Percentiles rank a stretch among this genome's conserved stretches.
Evolutionary conservation across 139 green algal species (phyloP).

Genomic region (Micractinium sp.): DNA sequence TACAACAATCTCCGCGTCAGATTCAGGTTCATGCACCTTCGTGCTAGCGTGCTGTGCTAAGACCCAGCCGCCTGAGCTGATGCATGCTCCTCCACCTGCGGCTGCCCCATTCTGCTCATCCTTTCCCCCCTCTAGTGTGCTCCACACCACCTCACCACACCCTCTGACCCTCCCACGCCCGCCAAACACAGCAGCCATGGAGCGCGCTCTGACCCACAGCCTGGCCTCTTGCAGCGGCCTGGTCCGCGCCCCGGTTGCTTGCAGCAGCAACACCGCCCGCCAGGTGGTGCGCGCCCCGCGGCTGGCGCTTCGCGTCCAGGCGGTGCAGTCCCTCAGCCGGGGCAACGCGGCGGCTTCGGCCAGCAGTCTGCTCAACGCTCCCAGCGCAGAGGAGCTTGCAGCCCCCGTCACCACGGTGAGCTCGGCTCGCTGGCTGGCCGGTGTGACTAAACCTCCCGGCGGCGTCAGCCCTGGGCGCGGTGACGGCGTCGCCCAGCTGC

Average conservation of each 20-base stretch:
- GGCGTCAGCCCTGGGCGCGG: background rate
- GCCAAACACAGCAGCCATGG: constrained; percentile 12
- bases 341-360: background rate
- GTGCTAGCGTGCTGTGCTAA: no score
- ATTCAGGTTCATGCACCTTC: no score
- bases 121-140: no score
- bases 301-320: constrained; percentile 6
- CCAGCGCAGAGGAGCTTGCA: constrained; percentile 3
- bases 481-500: background rate
- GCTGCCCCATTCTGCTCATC: background rate
- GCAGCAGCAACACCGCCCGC: background rate
- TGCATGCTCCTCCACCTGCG: background rate
- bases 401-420: constrained; percentile 8
- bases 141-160: background rate
- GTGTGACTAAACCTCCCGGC: background rate
- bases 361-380: constrained; percentile 5
- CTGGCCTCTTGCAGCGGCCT: constrained; percentile 17
- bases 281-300: background rate
- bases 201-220: constrained; percentile 5
- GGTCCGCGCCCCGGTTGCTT: background rate
- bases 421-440: background rate
- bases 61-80: no score
- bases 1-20: background rate
- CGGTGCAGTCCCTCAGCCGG: constrained; percentile 2
- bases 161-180: background rate